Evolutionary conservation across 164 flowering plant genomes (phyloP).

Genomic region (Berberis vulgaris): DNA sequence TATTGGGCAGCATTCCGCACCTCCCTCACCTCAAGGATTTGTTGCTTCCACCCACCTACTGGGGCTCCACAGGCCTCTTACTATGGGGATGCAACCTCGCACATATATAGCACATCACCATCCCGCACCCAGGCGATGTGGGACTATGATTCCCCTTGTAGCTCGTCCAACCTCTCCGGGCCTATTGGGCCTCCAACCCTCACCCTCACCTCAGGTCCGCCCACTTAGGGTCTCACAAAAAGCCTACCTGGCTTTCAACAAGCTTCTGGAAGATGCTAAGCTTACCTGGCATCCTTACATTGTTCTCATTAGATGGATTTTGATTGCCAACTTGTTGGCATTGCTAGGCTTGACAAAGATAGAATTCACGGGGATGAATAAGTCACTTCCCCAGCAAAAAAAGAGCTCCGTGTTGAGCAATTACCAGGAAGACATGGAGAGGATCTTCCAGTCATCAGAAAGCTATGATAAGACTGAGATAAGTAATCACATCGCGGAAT

Average conservation of each 20-base stretch:
- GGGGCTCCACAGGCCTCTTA: too few relatives aligned
- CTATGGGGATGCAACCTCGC: too few relatives aligned
- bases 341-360: slow-evolving; percentile 18
- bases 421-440: neutral
- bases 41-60: too few relatives aligned
- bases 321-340: slow-evolving; percentile 16
- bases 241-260: slow-evolving; percentile 19
- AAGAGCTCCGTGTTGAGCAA: slow-evolving; percentile 8
- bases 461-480: slow-evolving; percentile 1
- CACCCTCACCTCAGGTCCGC: too few relatives aligned
- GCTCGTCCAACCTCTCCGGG: too few relatives aligned
- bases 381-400: slow-evolving; percentile 18
- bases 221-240: too few relatives aligned
- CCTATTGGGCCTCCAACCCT: too few relatives aligned
- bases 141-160: too few relatives aligned
- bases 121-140: too few relatives aligned
- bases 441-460: slow-evolving; percentile 4
- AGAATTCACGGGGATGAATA: slow-evolving; percentile 17
- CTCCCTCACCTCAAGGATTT: too few relatives aligned
- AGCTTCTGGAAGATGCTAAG: slow-evolving; percentile 11
- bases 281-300: slow-evolving; percentile 20
- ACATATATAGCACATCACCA: too few relatives aligned
- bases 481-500: slow-evolving; percentile 7
- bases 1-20: too few relatives aligned
- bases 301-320: slow-evolving; percentile 15